Evolutionary conservation across 371 early-diverging fungal genomes (phyloP), one percentile per base, ranked within the genome.

Genomic region (Rhizopus arrhizus): DNA sequence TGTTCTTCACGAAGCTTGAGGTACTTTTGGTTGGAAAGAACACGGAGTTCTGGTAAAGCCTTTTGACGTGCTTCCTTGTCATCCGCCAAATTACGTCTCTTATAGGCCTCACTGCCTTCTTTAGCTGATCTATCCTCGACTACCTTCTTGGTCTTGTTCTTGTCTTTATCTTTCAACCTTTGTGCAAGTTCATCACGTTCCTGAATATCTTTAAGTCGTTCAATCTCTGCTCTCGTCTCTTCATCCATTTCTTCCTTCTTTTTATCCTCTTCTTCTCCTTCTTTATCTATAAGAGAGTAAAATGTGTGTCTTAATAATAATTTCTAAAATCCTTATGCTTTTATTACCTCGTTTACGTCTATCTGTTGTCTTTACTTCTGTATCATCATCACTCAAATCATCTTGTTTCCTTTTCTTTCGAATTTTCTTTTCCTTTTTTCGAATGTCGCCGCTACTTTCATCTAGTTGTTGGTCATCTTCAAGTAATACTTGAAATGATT

Each of bases 131-230:
- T 77, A 64, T 95, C 96, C 57, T 94, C 91, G 10, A 90, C 78
- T 31, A 91, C 70, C 64, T 84, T 90, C 53, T 89, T 95, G 2
- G 92, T 93, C 61, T 83, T 83, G 43, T 90, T 88, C 62, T 89
- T 85, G 66, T 98, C 97, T 65, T 85, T 90, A 56, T 91, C 87
- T 68, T 85, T 83, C 42, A 98, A 64, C 40, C 96, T 72, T 53
- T 90, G 83, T 4, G 88, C 94, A 75, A 96, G 91, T 58, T 90
- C 98, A 64, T 96, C 96, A 56, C 95, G 86, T 67, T 97, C 98
- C 61, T 81, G 75, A 45, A 86, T 56, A 68, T 91, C 90, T 31
- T 78, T 64, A 38, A 87, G 83, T 8, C 86, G 78, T 48, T 87
- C 90, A 13, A 60, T 59, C 35, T 87, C 69, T 6, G 58, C 58